phyloP scores from a whole-genome alignment of 805 yeast genomes.

The Candida vartiovaarae region DNA sequence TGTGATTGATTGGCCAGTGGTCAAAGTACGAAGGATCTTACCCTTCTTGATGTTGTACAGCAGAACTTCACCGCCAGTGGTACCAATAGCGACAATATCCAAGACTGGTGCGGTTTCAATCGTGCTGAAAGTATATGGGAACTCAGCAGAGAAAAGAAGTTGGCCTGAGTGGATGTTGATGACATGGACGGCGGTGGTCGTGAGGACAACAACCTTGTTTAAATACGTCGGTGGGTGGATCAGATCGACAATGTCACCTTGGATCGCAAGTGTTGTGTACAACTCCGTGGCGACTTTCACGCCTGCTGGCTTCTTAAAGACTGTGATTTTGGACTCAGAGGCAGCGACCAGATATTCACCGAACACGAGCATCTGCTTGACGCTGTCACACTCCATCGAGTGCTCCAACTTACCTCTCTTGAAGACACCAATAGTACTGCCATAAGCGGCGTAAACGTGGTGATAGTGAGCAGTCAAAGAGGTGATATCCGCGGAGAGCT shows the following conservation, averaged over 20 bases:
- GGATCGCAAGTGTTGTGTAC: conserved; percentile 56
- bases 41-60: conserved; percentile 67
- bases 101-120: conserved; percentile 81
- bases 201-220: conserved; percentile 83
- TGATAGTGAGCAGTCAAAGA: conserved; percentile 77
- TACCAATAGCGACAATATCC: conserved; percentile 77
- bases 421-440: conserved; percentile 65
- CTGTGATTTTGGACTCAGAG: conserved; percentile 38
- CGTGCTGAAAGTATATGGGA: conserved; percentile 54
- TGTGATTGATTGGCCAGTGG: conserved; percentile 31
- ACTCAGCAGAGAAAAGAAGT: conserved; percentile 49
- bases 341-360: conserved; percentile 72
- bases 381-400: conserved; percentile 29
- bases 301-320: conserved; percentile 45
- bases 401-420: conserved; percentile 66
- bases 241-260: conserved; percentile 65
- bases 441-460: conserved; percentile 72
- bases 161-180: conserved; percentile 77
- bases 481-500: conserved; percentile 64
- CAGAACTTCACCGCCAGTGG: conserved; percentile 55
- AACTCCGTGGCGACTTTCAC: conserved; percentile 48
- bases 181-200: conserved; percentile 52
- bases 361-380: conserved; percentile 53
- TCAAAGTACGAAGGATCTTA: conserved; percentile 43
- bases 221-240: conserved; percentile 87